Base-by-base conservation (phyloP, 2,329 filamentous ascomycete species). In the Capronia coronata region DNA sequence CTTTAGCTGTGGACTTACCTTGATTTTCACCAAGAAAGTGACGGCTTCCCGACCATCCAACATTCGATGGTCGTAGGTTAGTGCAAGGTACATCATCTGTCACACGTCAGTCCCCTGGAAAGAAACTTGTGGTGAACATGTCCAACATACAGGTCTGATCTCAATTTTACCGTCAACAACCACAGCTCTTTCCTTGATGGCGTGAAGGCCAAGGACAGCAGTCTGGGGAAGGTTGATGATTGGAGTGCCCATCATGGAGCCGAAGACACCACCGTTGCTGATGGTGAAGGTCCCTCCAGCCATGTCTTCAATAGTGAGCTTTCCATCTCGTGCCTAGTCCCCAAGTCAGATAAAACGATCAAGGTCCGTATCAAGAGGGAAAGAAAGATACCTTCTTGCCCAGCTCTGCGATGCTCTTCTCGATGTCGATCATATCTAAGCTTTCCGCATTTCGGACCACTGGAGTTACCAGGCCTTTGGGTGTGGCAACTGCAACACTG, bases 281-380 rank as follows among this genome's bases (percentile, higher is more conserved):
- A 96, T 96, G 54, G 93, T 97, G 71, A 96, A 98, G 29, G 91
- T 96, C 58, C 93, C 93, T 53, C 93, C 93, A 53, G 93, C 93
- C 89, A 98, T 96, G 67, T 98, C 93, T 73, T 98, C 93, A 62
- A 98, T 96, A 2, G 93, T 97, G 59, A 98, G 79, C 74, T 97
- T 97, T 69, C 86, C 85, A 66, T 96, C 90, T 56, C 93, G 87
- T 57, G 93, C 93, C 87, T 90, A 58, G 46, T 43, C 35, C n/a
- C 7, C 11, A 11, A 32, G 29, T 32, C 11, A 32, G 29, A 6
- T 32, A 11, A 32, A 32, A 4, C 38, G 9, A 34, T 60, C 22
- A 8, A n/a, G 30, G 6, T 21, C 13, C 8, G 22, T 27, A 19
- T n/a, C 30, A n/a, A 18, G 29, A 55, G 19, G 16, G 19, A n/a